These are phyloP conservation scores for Venturia nashicola DNA, from an alignment of 2,329 filamentous ascomycete species.

Conservation along the genomic window DNA sequence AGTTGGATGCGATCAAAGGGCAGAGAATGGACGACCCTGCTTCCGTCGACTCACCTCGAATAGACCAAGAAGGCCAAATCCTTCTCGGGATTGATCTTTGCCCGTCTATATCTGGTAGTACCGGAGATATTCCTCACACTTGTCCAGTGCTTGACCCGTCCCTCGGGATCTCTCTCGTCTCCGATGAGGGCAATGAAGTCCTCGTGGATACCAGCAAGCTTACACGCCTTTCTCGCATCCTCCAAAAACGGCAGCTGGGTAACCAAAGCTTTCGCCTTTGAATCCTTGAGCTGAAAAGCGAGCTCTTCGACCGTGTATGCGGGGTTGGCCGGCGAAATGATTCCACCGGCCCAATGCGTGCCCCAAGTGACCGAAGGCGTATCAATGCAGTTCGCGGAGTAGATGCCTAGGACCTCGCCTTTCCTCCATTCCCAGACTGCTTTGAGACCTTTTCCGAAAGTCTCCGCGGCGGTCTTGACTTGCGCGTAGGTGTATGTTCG, in stretches of 20 bases:
- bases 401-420: conserved; percentile 72
- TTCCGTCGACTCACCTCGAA: conserved; percentile 35
- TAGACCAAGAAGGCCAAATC: conserved; percentile 82
- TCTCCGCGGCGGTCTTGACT: conserved; percentile 50
- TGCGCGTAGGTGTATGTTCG: conserved; percentile 59
- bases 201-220: conserved; percentile 54
- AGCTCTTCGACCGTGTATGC: conserved; percentile 76
- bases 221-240: conserved; percentile 54
- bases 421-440: conserved; percentile 66
- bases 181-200: conserved; percentile 69
- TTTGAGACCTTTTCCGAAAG: conserved; percentile 72
- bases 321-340: conserved; percentile 78
- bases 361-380: conserved; percentile 68
- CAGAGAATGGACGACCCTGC: no score
- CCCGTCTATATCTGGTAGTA: conserved; percentile 44
- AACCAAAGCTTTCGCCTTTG: conserved; percentile 58
- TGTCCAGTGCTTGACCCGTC: conserved; percentile 58
- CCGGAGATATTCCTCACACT: conserved; percentile 53
- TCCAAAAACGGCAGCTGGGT: conserved; percentile 60
- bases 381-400: conserved; percentile 78
- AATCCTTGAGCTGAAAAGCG: conserved; percentile 71
- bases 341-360: conserved; percentile 68
- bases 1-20: neutral
- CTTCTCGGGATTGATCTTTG: conserved; percentile 52
- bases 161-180: conserved; percentile 47